Conservation (phyloP, 805 yeast species). For the Saturnispora besseyi region DNA sequence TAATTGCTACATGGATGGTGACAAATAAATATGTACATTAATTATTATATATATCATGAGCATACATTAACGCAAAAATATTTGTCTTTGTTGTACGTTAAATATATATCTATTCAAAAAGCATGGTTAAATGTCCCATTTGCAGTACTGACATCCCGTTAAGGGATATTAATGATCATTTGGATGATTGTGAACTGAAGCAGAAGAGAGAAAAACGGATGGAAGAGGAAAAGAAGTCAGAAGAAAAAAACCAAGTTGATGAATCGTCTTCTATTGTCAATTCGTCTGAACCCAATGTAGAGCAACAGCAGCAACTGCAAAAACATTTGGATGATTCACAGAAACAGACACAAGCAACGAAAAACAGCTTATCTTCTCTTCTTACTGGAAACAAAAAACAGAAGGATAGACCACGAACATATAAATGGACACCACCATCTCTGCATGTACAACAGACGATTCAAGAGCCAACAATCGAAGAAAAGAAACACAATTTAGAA, state of each 20-base stretch:
- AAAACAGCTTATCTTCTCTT: conserved; percentile 5
- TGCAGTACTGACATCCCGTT: conserved; percentile 24
- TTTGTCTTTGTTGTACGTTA: not conserved
- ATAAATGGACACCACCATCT: conserved; percentile 9
- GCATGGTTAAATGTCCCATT: conserved; percentile 30
- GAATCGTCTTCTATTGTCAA: not conserved
- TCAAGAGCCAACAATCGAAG: not conserved
- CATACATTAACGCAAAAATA: not conserved
- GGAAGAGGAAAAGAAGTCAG: not conserved
- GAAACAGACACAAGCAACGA: not conserved
- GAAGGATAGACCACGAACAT: conserved; percentile 9
- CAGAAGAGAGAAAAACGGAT: not conserved
- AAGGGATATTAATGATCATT: conserved; percentile 26
- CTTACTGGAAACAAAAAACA: conserved; percentile 7
- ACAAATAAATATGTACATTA: not conserved
- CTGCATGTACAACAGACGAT: not conserved
- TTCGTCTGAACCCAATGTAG: not conserved
- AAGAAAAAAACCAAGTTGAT: not conserved
- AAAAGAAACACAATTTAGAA: not conserved
- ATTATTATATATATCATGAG: not conserved
- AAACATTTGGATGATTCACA: not conserved
- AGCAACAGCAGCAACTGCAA: not conserved
- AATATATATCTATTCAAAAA: not conserved
- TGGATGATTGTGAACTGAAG: conserved; percentile 24
- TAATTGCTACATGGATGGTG: not conserved